Evolutionary conservation across 768 basidiomycete genomes (phyloP).

Genomic region (Pleurotus tuber-regium): DNA sequence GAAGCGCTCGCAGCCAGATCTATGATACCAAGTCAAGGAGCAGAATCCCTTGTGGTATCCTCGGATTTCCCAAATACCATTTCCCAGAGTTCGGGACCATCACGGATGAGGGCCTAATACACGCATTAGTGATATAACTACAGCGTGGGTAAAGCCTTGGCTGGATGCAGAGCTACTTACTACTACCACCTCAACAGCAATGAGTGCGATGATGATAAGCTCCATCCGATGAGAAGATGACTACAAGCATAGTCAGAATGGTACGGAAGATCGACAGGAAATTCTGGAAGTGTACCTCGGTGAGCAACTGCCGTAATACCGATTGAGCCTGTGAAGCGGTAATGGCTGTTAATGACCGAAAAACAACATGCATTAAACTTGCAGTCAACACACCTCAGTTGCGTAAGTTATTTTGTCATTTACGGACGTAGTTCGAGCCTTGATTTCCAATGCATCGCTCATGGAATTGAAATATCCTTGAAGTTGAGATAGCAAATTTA

Average conservation of each 20-base stretch:
- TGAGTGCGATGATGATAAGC: conserved; percentile 90
- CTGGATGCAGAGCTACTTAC: conserved; percentile 40
- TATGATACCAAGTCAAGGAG: no score
- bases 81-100: conserved; percentile 75
- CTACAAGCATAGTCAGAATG: conserved; percentile 34
- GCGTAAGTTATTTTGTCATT: conserved; percentile 95
- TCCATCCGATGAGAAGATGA: conserved; percentile 92
- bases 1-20: no score
- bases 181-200: conserved; percentile 93
- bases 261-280: conserved; percentile 2
- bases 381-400: conserved; percentile 64
- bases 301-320: conserved; percentile 82
- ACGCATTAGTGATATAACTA: background rate
- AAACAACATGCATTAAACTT: conserved; percentile 4
- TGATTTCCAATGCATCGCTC: conserved; percentile 84
- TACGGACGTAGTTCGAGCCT: conserved; percentile 71
- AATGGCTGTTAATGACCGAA: conserved; percentile 1
- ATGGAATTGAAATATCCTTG: conserved; percentile 82
- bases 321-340: conserved; percentile 63
- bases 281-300: conserved; percentile 52
- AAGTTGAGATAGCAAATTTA: background rate
- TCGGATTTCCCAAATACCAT: conserved; percentile 37
- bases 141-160: conserved; percentile 3
- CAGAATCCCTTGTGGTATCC: background rate
- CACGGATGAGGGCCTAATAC: conserved; percentile 66